Conservation (phyloP, 2,329 filamentous ascomycete genomes). For the Xylariales sp. region DNA sequence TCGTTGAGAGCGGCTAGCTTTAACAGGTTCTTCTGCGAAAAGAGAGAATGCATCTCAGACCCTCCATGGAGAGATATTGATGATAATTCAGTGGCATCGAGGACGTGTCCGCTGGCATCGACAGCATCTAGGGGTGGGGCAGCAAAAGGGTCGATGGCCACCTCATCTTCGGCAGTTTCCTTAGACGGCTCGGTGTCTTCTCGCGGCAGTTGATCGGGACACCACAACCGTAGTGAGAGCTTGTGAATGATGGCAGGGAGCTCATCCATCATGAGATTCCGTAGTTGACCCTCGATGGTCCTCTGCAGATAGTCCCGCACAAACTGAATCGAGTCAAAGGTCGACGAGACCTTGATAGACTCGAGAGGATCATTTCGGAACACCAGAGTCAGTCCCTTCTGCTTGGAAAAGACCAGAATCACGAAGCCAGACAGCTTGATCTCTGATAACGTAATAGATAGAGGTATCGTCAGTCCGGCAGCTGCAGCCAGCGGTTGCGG, state of each 20-base stretch:
- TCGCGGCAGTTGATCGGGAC: conserved; percentile 73
- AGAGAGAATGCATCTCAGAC: conserved; percentile 79
- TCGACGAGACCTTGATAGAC: conserved; percentile 96
- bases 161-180: conserved; percentile 47
- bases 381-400: conserved; percentile 93
- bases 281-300: conserved; percentile 89
- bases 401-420: conserved; percentile 93
- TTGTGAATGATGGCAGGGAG: conserved; percentile 94
- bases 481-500: conserved; percentile 88
- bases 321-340: conserved; percentile 98
- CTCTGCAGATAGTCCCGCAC: conserved; percentile 95
- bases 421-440: conserved; percentile 96
- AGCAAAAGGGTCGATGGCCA: conserved; percentile 73
- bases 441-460: conserved; percentile 93
- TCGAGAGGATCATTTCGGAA: conserved; percentile 98
- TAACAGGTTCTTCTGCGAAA: conserved; percentile 91
- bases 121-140: conserved; percentile 79
- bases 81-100: conserved; percentile 72
- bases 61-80: conserved; percentile 74
- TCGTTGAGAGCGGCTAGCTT: conserved; percentile 78
- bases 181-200: conserved; percentile 55
- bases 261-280: conserved; percentile 96
- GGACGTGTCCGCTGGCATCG: conserved; percentile 71
- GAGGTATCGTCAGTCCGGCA: conserved; percentile 90
- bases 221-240: conserved; percentile 83